Evolutionary conservation across 352 stramenopile genomes (phyloP).

Genomic region (Globisporangium mamillatum): DNA sequence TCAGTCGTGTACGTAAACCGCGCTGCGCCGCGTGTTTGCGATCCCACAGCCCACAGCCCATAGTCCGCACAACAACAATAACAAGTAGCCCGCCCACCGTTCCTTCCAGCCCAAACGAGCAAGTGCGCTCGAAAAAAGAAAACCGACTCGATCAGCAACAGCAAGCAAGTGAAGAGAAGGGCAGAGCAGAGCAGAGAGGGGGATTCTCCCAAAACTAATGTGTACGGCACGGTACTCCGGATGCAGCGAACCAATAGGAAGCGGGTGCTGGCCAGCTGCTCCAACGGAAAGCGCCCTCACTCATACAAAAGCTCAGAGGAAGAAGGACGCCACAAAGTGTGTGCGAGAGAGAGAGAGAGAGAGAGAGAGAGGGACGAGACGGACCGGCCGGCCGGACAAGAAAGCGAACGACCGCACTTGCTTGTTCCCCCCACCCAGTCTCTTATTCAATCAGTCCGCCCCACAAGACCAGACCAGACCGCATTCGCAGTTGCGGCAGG

Average conservation of each 20-base stretch:
- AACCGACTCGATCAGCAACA: conserved; percentile 14
- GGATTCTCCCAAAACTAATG: neutral
- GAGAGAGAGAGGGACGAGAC: neutral
- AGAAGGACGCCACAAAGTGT: conserved; percentile 4
- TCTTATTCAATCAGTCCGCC: neutral
- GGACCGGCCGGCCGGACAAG: conserved; percentile 4
- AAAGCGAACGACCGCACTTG: neutral
- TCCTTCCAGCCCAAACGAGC: neutral
- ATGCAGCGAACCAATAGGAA: neutral
- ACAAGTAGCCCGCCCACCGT: neutral
- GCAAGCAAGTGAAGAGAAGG: neutral
- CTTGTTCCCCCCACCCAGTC: neutral
- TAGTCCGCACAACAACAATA: neutral
- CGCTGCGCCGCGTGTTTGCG: neutral
- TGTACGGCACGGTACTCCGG: neutral
- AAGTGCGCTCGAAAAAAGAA: conserved; percentile 15
- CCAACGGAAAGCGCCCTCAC: conserved; percentile 11
- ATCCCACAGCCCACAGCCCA: neutral
- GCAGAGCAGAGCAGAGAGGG: too few species aligned
- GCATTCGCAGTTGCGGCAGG: neutral
- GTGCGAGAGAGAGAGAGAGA: neutral
- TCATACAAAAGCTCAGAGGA: conserved; percentile 20
- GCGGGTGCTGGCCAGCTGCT: conserved; percentile 7
- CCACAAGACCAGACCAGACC: neutral
- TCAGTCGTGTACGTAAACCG: conserved; percentile 2